Conservation (phyloP, 2,329 filamentous ascomycete genomes). For the Colletotrichum sp. region DNA sequence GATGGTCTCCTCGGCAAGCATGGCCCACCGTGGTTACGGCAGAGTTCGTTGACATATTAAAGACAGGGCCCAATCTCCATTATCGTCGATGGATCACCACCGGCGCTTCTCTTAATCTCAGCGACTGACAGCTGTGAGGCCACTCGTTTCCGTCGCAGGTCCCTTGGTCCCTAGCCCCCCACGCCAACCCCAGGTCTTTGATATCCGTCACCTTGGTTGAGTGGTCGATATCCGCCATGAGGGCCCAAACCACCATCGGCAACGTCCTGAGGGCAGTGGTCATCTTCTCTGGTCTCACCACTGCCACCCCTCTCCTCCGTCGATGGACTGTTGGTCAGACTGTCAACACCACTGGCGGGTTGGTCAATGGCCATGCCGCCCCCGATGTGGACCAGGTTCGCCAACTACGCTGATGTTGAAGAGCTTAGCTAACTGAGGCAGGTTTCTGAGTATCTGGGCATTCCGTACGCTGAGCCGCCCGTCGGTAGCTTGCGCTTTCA, state of each 20-base stretch:
- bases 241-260: not conserved
- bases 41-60: conserved; percentile 19
- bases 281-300: not conserved
- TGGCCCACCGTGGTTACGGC: not conserved
- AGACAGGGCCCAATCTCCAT: not conserved
- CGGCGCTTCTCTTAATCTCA: not conserved
- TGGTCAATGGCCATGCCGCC: conserved; percentile 9
- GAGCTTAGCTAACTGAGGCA: not conserved
- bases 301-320: not conserved
- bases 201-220: not conserved
- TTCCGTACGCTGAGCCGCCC: conserved; percentile 59
- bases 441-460: conserved; percentile 39
- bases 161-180: not conserved
- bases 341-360: conserved; percentile 9
- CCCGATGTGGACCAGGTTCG: conserved; percentile 5
- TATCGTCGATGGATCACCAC: not conserved
- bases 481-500: conserved; percentile 58
- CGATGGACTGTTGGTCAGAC: conserved; percentile 7
- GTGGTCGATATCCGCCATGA: conserved; percentile 3
- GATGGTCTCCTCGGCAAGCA: not conserved
- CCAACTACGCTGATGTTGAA: too few species aligned
- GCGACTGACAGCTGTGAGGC: not conserved
- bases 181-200: conserved; percentile 9
- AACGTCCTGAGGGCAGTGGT: conserved; percentile 2
- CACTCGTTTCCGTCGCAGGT: not conserved